These are phyloP conservation scores for Botrytis fabae DNA, from an alignment of 2,329 filamentous ascomycete species.

Conservation along the genomic window DNA sequence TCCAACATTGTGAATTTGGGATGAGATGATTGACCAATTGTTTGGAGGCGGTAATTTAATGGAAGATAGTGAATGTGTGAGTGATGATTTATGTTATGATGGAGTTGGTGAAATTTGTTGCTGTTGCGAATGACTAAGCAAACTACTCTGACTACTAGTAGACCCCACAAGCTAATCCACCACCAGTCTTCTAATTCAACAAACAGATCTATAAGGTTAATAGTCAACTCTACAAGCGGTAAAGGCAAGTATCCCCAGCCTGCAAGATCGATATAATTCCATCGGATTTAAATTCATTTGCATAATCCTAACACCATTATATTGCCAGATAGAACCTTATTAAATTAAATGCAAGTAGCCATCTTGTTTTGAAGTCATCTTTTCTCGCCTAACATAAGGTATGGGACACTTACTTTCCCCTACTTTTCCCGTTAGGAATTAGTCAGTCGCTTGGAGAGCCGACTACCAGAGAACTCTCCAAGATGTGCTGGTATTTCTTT, in stretches of 20 bases:
- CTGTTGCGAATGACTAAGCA: neutral
- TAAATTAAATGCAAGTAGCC: accelerated
- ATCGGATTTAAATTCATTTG: neutral
- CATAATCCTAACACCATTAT: neutral
- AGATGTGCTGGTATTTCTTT: neutral
- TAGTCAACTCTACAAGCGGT: neutral
- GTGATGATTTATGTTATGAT: neutral
- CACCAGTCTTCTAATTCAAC: neutral
- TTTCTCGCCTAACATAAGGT: neutral
- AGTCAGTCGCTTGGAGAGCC: neutral
- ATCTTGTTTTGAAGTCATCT: neutral
- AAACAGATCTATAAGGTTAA: neutral
- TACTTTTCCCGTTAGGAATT: neutral
- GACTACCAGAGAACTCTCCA: neutral
- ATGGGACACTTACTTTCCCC: neutral
- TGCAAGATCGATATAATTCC: too few relatives aligned
- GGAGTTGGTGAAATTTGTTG: neutral
- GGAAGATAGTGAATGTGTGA: neutral
- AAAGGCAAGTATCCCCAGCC: too few relatives aligned
- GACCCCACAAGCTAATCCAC: too few relatives aligned
- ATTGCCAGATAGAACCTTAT: neutral
- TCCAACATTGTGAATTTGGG: neutral
- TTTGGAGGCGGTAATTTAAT: neutral
- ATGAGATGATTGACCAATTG: neutral
- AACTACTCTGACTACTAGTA: too few relatives aligned